Evolutionary conservation across 805 yeast genomes (phyloP).

Genomic region (Candida tibetensis): DNA sequence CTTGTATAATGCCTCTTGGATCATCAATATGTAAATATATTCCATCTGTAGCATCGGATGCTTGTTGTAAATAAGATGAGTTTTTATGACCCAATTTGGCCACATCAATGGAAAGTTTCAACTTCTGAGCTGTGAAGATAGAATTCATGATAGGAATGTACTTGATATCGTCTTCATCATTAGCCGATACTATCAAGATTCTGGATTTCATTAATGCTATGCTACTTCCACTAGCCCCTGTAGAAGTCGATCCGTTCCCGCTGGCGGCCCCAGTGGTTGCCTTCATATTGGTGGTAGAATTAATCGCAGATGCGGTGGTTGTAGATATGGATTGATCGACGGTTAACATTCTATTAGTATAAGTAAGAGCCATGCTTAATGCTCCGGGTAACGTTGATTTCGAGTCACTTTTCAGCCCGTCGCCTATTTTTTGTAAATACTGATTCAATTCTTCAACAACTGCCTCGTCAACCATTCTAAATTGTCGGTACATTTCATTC

Average conservation of each 20-base stretch:
- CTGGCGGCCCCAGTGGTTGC: slow-evolving; percentile 12
- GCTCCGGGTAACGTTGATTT: slow-evolving; percentile 62
- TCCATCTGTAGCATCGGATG: slow-evolving; percentile 92
- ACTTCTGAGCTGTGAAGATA: slow-evolving; percentile 92
- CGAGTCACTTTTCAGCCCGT: not conserved
- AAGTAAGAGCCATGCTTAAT: slow-evolving; percentile 74
- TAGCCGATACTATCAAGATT: slow-evolving; percentile 59
- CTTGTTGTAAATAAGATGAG: slow-evolving; percentile 89
- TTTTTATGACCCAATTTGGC: slow-evolving; percentile 65
- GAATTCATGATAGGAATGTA: slow-evolving; percentile 94
- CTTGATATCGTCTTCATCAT: slow-evolving; percentile 66
- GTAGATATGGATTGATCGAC: slow-evolving; percentile 46
- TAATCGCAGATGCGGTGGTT: slow-evolving; percentile 43
- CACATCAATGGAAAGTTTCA: slow-evolving; percentile 86
- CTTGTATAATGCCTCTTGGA: slow-evolving; percentile 78
- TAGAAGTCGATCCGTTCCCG: slow-evolving; percentile 11
- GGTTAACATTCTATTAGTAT: slow-evolving; percentile 65
- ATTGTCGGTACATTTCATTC: slow-evolving; percentile 79
- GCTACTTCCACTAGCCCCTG: slow-evolving; percentile 11
- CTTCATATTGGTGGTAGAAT: slow-evolving; percentile 31
- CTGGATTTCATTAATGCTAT: slow-evolving; percentile 36
- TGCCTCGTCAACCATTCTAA: slow-evolving; percentile 71
- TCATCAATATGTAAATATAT: slow-evolving; percentile 68
- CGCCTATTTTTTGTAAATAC: slow-evolving; percentile 29
- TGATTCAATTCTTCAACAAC: slow-evolving; percentile 58